Evolutionary conservation across 108 stramenopile genomes (phyloP).

Genomic region (Cylindrotheca fusiformis): DNA sequence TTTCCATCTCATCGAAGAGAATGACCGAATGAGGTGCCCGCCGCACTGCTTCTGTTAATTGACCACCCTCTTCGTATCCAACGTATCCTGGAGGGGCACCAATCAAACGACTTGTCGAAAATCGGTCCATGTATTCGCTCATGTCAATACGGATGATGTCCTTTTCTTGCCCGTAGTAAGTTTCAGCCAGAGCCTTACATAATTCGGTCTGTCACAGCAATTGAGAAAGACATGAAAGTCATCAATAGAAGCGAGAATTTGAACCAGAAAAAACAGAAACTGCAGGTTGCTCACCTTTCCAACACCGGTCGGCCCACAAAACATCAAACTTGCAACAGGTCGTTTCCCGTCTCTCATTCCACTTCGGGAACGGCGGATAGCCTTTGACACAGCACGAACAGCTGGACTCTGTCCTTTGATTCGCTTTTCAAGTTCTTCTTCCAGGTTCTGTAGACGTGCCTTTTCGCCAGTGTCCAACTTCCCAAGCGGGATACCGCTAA

Average conservation of each 20-base stretch:
- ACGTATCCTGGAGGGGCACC: conserved; percentile 93
- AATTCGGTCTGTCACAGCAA: conserved; percentile 72
- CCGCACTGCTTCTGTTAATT: conserved; percentile 93
- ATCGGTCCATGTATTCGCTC: conserved; percentile 95
- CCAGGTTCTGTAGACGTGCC: conserved; percentile 78
- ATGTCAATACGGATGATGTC: conserved; percentile 92
- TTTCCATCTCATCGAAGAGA: conserved; percentile 77
- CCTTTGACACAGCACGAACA: conserved; percentile 71
- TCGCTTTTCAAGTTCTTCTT: conserved; percentile 57
- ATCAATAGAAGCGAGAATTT: background rate
- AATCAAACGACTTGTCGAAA: conserved; percentile 85
- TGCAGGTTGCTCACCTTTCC: conserved; percentile 49
- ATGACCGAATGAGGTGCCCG: conserved; percentile 74
- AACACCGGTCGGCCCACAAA: conserved; percentile 91
- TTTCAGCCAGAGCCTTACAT: conserved; percentile 84
- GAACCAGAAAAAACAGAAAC: too few relatives aligned
- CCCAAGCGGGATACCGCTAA: conserved; percentile 66
- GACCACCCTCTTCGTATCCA: conserved; percentile 95
- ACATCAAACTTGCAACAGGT: conserved; percentile 84
- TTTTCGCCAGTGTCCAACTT: conserved; percentile 75
- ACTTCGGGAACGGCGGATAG: conserved; percentile 78
- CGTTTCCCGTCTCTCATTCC: conserved; percentile 72
- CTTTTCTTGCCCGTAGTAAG: conserved; percentile 82
- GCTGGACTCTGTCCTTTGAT: conserved; percentile 90
- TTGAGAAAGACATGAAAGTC: background rate